Base-by-base conservation (phyloP, 192 early-diverging fungal genomes). In the Backusella macrospora region DNA sequence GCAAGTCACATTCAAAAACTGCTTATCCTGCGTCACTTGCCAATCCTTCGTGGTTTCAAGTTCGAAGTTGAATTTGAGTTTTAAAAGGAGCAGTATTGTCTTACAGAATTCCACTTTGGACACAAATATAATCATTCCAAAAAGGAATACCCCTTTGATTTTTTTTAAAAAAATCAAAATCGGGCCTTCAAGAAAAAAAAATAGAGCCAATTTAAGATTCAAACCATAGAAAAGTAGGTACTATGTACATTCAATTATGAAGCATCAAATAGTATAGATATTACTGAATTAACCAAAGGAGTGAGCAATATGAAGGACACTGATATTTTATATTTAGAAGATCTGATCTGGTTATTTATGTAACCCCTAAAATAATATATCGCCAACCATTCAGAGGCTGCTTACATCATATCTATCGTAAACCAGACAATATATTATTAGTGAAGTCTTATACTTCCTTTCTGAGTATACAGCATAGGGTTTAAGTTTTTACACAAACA, bases 1-100 rank as follows among this genome's bases (percentile, higher is more conserved):
- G 52, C 52, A 59, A 59, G 52, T 59, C 52, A 59, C 52, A 9
- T 26, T 59, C 52, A 59, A 59, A 55, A 59, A 59, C 52, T 59
- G 52, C 52, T 59, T 59, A 10, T 59, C 52, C 52, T 23, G 52
- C 52, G 52, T 59, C 52, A 59, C 52, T 0, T 59, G 26, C 52
- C 21, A 59, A 59, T 59, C 52, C 52, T 59, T 59, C 52, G 52
- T 13, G 12, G 52, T 59, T 59, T 59, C 13, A 59, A 59, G 26
- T 59, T 59, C 52, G 21, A 59, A 4, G 52, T 13, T 23, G 52
- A 59, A 59, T 59, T 59, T 59, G 52, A 59, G 52, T 59, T 59
- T 59, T 59, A 59, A 59, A 52, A 59, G 52, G 23, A 59, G 52
- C 52, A 59, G 9, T 23, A 59, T 21, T 59, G 52, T 59, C n/a